Conservation (phyloP, 192 early-diverging fungal genomes). For the Coemansia sp. region DNA sequence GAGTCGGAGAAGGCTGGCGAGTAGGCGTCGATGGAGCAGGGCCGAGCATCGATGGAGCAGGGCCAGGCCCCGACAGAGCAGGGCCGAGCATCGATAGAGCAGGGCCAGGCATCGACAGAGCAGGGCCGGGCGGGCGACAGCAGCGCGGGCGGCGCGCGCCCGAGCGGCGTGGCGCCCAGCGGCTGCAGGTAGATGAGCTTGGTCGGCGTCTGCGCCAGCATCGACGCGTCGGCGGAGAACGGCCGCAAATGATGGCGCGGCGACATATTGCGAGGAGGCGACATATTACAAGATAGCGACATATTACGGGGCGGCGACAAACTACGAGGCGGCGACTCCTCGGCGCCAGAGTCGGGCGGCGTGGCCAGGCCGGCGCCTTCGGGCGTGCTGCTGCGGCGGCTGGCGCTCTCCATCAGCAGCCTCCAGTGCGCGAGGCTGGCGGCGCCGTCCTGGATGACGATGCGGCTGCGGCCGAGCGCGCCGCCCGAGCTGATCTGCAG, state of each 20-base stretch:
- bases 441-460: conserved; percentile 41
- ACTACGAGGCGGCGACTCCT: conserved; percentile 17
- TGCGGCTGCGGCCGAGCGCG: conserved; percentile 42
- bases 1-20: conserved; percentile 43
- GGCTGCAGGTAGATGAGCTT: conserved; percentile 42
- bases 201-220: conserved; percentile 41
- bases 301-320: no score
- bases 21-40: conserved; percentile 38
- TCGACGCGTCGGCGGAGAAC: conserved; percentile 45
- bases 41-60: no score
- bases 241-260: no score
- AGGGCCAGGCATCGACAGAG: not conserved
- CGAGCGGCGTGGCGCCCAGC: conserved; percentile 14
- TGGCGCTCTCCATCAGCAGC: conserved; percentile 35
- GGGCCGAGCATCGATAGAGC: no score
- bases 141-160: not conserved
- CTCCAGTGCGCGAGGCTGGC: conserved; percentile 41
- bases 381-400: not conserved
- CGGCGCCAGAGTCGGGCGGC: conserved; percentile 37
- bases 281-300: no score
- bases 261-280: no score
- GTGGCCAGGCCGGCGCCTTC: conserved; percentile 25
- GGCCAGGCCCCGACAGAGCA: no score
- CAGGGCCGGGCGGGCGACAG: not conserved
- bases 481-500: conserved; percentile 46